Percentiles rank a stretch among this genome's conserved stretches.
These are phyloP conservation scores for Durusdinium trenchii DNA, from an alignment of 73 alveolate genomes.

Conservation along the genomic window DNA sequence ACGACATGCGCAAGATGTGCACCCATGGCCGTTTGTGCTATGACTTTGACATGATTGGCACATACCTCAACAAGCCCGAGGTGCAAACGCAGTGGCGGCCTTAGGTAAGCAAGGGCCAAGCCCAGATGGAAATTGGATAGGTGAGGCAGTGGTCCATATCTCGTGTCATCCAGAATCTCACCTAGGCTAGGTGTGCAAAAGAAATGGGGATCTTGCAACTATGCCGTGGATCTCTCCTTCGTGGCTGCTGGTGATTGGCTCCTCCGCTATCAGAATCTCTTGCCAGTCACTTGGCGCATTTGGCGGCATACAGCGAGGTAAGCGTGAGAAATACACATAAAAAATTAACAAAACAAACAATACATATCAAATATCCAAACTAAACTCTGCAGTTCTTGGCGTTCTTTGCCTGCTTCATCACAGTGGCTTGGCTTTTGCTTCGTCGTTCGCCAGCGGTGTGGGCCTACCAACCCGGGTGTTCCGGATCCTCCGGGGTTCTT, in stretches of 20 bases:
- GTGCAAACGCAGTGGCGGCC: slow-evolving; percentile 33
- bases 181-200: slow-evolving; percentile 69
- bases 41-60: slow-evolving; percentile 96
- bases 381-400: too few relatives aligned
- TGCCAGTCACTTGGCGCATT: slow-evolving; percentile 47
- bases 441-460: too few relatives aligned
- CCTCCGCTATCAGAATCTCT: slow-evolving; percentile 28
- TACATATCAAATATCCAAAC: too few relatives aligned
- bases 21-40: slow-evolving; percentile 97
- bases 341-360: neutral
- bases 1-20: slow-evolving; percentile 96
- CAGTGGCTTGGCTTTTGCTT: too few relatives aligned
- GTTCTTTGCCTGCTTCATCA: too few relatives aligned
- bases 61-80: slow-evolving; percentile 90
- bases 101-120: neutral
- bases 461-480: too few relatives aligned
- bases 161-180: neutral
- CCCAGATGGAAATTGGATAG: neutral
- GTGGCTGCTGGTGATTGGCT: slow-evolving; percentile 95
- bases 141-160: neutral
- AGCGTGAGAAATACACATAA: neutral
- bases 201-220: slow-evolving; percentile 96
- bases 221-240: slow-evolving; percentile 95
- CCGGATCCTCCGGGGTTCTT: too few relatives aligned
- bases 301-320: neutral